Conservation (phyloP, 257 asterid genomes). For the Linaria vulgaris region DNA sequence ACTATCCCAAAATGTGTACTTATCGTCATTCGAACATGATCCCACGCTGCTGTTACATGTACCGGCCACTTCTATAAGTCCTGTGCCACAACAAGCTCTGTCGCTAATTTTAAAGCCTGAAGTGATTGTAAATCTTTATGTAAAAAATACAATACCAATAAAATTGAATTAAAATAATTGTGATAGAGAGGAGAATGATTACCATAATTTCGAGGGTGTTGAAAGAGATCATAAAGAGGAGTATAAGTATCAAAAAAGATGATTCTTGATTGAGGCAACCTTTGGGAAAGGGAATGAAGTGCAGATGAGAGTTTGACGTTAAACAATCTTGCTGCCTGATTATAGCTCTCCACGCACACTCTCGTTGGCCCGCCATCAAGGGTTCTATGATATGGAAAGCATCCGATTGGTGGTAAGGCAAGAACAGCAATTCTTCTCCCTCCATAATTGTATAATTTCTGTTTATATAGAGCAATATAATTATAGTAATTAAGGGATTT, state of each 20-base stretch:
- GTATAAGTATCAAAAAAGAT: slow-evolving; percentile 45
- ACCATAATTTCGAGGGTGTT: slow-evolving; percentile 48
- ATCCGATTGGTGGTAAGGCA: slow-evolving; percentile 47
- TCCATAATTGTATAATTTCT: slow-evolving; percentile 41
- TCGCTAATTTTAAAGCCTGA: slow-evolving; percentile 48
- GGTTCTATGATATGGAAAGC: slow-evolving; percentile 51
- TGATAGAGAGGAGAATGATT: slow-evolving; percentile 5
- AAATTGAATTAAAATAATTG: too few relatives aligned
- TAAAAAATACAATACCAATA: too few relatives aligned
- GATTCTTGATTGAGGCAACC: slow-evolving; percentile 36
- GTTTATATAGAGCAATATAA: too few relatives aligned
- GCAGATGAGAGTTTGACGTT: slow-evolving; percentile 38
- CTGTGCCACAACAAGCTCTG: slow-evolving; percentile 53
- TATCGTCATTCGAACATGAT: slow-evolving; percentile 35
- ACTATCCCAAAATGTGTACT: slow-evolving; percentile 55
- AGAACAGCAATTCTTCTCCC: slow-evolving; percentile 48
- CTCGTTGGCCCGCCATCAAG: slow-evolving; percentile 39
- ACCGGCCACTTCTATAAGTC: slow-evolving; percentile 35
- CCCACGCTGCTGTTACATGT: slow-evolving; percentile 36
- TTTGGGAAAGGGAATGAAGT: slow-evolving; percentile 31
- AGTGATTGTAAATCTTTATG: background rate
- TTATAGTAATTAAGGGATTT: too few relatives aligned
- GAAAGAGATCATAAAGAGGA: slow-evolving; percentile 43
- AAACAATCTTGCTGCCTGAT: slow-evolving; percentile 37
- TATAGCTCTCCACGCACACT: slow-evolving; percentile 33